A percentile compares a stretch with the other conserved stretches of the same genome.
phyloP scores from a whole-genome alignment of 768 basidiomycete species.

The Leucocoprinus leucothites region DNA sequence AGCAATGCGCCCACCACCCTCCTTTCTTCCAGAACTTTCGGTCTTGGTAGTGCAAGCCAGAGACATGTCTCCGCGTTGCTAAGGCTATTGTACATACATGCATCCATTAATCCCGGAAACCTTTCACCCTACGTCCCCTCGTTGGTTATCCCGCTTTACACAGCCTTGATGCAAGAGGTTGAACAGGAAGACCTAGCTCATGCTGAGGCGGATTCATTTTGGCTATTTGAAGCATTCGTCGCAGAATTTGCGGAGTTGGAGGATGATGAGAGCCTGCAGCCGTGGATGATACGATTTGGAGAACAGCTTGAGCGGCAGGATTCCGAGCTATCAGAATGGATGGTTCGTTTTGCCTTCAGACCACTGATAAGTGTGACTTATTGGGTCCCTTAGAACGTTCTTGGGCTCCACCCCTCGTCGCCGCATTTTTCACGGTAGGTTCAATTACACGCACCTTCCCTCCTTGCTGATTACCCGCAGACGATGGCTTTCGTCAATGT shows the following conservation, averaged over 20 bases:
- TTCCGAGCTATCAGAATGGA: conserved; percentile 49
- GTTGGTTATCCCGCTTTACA: conserved; percentile 67
- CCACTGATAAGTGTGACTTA: background rate
- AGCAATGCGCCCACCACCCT: conserved; percentile 34
- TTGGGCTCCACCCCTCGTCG: conserved; percentile 65
- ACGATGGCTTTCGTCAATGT: conserved; percentile 70
- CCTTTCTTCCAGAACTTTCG: conserved; percentile 42
- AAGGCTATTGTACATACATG: conserved; percentile 71
- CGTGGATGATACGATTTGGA: conserved; percentile 64
- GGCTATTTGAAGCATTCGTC: conserved; percentile 73
- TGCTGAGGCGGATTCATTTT: conserved; percentile 79
- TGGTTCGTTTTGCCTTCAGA: conserved; percentile 41
- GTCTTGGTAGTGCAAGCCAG: conserved; percentile 47
- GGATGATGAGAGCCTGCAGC: conserved; percentile 56
- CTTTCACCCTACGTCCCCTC: conserved; percentile 67
- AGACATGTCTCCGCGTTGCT: conserved; percentile 62
- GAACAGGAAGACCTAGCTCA: conserved; percentile 60
- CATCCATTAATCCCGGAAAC: conserved; percentile 67
- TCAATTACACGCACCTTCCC: background rate
- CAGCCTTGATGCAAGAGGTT: conserved; percentile 57
- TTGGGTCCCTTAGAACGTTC: conserved; percentile 40
- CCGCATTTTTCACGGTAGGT: conserved; percentile 83
- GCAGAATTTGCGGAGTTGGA: conserved; percentile 75
- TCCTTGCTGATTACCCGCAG: conserved; percentile 29
- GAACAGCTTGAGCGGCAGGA: conserved; percentile 63